These are phyloP conservation scores for Naganishia vaughanmartiniae DNA, from an alignment of 768 basidiomycete species.

Conservation along the genomic window DNA sequence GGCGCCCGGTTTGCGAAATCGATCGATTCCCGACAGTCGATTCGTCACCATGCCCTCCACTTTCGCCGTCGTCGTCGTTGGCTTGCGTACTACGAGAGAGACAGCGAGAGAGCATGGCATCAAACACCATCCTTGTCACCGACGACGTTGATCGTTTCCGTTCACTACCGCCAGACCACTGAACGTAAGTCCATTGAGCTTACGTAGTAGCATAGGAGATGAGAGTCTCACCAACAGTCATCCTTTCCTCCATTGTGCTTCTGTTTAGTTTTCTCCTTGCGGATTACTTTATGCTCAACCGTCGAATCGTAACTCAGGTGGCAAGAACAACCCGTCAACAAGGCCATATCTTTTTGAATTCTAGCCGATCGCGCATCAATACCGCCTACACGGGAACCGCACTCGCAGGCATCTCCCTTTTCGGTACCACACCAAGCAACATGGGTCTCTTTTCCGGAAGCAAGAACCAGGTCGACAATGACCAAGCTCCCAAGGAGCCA, in stretches of 20 bases:
- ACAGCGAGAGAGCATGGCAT: background rate
- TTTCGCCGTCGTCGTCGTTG: background rate
- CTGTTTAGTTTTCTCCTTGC: constrained; percentile 7
- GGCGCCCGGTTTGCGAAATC: background rate
- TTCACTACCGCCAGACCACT: background rate
- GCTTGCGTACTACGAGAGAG: too few species aligned
- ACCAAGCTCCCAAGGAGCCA: constrained; percentile 32
- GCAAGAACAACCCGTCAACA: constrained; percentile 15
- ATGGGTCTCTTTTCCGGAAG: constrained; percentile 19
- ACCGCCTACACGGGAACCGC: background rate
- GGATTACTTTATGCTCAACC: constrained; percentile 23
- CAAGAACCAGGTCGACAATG: constrained; percentile 22
- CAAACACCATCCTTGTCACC: background rate
- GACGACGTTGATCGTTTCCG: background rate
- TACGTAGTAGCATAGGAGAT: background rate
- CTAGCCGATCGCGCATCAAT: background rate
- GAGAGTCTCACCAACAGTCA: background rate
- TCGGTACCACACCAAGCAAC: constrained; percentile 9
- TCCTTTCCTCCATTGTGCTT: background rate
- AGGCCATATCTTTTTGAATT: background rate
- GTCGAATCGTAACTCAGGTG: constrained; percentile 6
- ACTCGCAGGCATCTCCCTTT: constrained; percentile 1
- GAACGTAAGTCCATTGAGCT: background rate
- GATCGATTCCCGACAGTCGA: background rate
- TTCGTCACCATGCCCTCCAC: constrained; percentile 3